Evolutionary conservation across 331 rosid genomes (phyloP).

Genomic region (Acacia pycnantha): DNA sequence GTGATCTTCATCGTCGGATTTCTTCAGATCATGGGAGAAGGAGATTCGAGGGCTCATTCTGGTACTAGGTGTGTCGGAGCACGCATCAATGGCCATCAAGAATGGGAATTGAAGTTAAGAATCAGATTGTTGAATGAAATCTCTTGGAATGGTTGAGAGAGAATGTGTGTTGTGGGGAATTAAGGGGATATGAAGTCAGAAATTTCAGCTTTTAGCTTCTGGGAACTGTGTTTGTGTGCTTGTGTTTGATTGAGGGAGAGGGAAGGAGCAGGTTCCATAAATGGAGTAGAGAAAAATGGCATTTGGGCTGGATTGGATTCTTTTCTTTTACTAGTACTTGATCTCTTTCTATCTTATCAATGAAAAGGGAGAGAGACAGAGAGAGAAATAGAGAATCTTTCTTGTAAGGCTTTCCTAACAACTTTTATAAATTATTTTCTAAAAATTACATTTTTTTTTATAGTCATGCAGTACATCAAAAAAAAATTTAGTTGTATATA

Average conservation of each 20-base stretch:
- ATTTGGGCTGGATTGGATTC: conserved; percentile 27
- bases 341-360: background rate
- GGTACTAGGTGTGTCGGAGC: conserved; percentile 61
- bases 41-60: conserved; percentile 90
- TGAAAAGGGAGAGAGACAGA: background rate
- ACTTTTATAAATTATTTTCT: background rate
- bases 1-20: conserved; percentile 37
- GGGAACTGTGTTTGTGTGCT: background rate
- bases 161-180: background rate
- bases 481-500: too few relatives aligned
- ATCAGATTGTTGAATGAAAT: background rate
- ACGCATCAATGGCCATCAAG: conserved; percentile 67
- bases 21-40: conserved; percentile 78
- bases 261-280: conserved; percentile 16
- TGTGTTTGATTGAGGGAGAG: background rate
- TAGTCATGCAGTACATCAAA: background rate
- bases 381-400: conserved; percentile 6
- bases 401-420: background rate
- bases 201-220: conserved; percentile 46
- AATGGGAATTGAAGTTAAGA: background rate
- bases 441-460: background rate
- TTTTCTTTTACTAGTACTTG: conserved; percentile 33
- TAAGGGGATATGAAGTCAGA: conserved; percentile 46
- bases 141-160: too few relatives aligned
- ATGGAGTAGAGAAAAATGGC: conserved; percentile 12